Evolutionary conservation across 495 filamentous ascomycete genomes (phyloP).

Genomic region (Penicillium bialowiezense): DNA sequence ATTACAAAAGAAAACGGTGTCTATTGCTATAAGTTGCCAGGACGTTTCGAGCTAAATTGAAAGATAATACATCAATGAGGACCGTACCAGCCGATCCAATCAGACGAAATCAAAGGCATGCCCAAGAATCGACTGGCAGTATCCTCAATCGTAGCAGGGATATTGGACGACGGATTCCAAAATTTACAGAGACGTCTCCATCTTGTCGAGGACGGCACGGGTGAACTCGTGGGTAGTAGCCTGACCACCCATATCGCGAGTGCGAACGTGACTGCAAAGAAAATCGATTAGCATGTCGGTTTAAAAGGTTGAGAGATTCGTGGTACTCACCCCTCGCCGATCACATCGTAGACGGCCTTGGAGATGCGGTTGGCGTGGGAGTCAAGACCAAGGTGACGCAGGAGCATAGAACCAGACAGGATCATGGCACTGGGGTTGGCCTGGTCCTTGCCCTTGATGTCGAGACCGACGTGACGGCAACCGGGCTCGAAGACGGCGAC

Average conservation of each 20-base stretch:
- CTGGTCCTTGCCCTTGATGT: constrained; percentile 99
- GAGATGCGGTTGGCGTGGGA: constrained; percentile 98
- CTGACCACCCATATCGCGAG: constrained; percentile 91
- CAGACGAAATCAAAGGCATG: constrained; percentile 10
- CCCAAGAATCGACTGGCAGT: constrained; percentile 1
- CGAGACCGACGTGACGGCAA: constrained; percentile 96
- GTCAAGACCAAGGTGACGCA: constrained; percentile 93
- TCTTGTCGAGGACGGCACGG: constrained; percentile 84
- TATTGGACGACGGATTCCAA: constrained; percentile 11
- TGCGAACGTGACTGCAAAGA: constrained; percentile 67
- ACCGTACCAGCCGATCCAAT: constrained; percentile 13
- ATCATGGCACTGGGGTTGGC: constrained; percentile 96
- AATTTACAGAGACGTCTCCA: constrained; percentile 65
- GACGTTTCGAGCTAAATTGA: constrained; percentile 27
- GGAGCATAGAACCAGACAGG: constrained; percentile 91
- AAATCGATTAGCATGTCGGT: constrained; percentile 18
- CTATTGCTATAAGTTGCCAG: constrained; percentile 28
- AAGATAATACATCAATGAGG: constrained; percentile 35
- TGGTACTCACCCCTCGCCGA: constrained; percentile 78
- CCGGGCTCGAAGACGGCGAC: constrained; percentile 98
- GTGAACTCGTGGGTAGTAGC: constrained; percentile 93
- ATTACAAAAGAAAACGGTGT: constrained; percentile 15
- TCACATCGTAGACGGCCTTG: constrained; percentile 95
- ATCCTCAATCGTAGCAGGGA: constrained; percentile 24
- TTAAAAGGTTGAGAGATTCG: constrained; percentile 21